Base-by-base conservation (phyloP, 2,329 filamentous ascomycete genomes). In the Polychaeton citri region DNA sequence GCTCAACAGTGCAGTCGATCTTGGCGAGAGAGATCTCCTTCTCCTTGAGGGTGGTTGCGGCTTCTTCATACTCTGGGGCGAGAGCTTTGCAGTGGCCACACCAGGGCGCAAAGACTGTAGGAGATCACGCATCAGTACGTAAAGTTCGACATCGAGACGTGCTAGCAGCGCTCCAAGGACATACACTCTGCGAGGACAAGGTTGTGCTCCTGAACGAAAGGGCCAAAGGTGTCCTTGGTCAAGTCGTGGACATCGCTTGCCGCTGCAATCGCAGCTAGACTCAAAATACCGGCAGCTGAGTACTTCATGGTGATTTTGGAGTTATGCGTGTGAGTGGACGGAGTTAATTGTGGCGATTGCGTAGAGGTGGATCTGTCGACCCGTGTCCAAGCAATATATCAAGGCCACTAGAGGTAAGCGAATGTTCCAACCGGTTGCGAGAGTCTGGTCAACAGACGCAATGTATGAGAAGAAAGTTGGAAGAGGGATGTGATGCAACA, bases 1-100 rank as follows among this genome's bases (percentile, higher is more conserved):
- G 68, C 71, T 98, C 84, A 61, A 82, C 86, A 57, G 88, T 96
- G 74, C 90, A 96, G 71, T 95, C 88, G 51, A 92, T 65, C 76
- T 92, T 90, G 63, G 72, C 81, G 38, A 92, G 71, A 57, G 73
- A 74, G 64, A 90, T 88, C 60, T 81, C 72, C 76, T 88, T 90
- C 65, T 85, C 81, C 72, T 87, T 88, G 45, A 92, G 71, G 20
- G 76, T 71, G 19, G 82, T 87, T 34, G 84, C 84, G 35, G 84
- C 83, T 61, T 83, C 76, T 68, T 92, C 84, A 63, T 90, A 92
- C 66, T 90, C 83, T 58, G 83, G 82, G 43, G 82, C 90, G 48
- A 98, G 83, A 42, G 88, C 88, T 73, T 98, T 96, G 81, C 88
- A 96, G 74, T 96, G 88, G 48, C 87, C 88, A 51, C 83, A 93